A percentile compares a stretch with the other conserved stretches of the same genome.
phyloP scores from a whole-genome alignment of 176 grass and related monocot species.

The Poa annua region DNA sequence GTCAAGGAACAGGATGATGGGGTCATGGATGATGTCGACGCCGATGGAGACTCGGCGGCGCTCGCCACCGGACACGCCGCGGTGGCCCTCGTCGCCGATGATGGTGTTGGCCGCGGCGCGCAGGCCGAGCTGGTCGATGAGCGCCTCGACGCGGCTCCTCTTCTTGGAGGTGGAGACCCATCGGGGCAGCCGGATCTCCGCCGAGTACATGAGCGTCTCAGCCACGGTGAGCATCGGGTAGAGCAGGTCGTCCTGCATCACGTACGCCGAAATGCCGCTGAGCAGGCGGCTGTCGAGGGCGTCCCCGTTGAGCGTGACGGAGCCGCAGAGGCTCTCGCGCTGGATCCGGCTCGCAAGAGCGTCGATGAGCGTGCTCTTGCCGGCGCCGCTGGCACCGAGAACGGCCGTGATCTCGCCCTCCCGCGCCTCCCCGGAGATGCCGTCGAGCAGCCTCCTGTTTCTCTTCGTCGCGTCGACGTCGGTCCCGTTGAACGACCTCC shows the following conservation, averaged over 20 bases:
- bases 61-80: slow-evolving; percentile 83
- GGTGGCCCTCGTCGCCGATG: slow-evolving; percentile 82
- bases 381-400: slow-evolving; percentile 78
- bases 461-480: no score
- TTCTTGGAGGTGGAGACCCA: slow-evolving; percentile 58
- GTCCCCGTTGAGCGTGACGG: slow-evolving; percentile 64
- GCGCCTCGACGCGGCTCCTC: slow-evolving; percentile 63
- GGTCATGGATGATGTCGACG: slow-evolving; percentile 83
- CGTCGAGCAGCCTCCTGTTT: slow-evolving; percentile 47
- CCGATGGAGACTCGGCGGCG: slow-evolving; percentile 82
- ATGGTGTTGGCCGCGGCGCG: slow-evolving; percentile 68
- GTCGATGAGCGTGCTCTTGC: slow-evolving; percentile 85
- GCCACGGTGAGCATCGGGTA: slow-evolving; percentile 85
- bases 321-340: slow-evolving; percentile 60
- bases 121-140: slow-evolving; percentile 82
- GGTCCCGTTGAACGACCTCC: no score
- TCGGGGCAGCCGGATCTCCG: slow-evolving; percentile 75
- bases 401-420: slow-evolving; percentile 74
- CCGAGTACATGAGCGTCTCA: slow-evolving; percentile 81
- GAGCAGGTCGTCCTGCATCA: slow-evolving; percentile 93
- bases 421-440: slow-evolving; percentile 65
- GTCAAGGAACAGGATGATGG: slow-evolving; percentile 83
- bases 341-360: slow-evolving; percentile 66
- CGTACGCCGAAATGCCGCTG: slow-evolving; percentile 76
- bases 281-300: slow-evolving; percentile 45